phyloP scores from a whole-genome alignment of 2,329 filamentous ascomycete species.

The Trichoderma arundinaceum region DNA sequence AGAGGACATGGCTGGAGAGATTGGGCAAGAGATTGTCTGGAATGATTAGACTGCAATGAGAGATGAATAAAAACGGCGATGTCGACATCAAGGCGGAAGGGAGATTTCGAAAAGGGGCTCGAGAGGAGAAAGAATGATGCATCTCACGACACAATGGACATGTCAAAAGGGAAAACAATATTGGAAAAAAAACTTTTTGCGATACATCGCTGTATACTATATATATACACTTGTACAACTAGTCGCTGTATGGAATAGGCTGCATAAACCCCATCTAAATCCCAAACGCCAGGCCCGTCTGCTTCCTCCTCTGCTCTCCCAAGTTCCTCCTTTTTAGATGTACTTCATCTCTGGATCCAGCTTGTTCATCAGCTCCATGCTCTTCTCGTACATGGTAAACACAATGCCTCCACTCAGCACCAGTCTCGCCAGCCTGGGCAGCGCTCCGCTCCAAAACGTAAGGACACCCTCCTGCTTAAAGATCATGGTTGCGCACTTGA shows the following conservation, averaged over 20 bases:
- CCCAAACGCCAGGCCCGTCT: constrained; percentile 31
- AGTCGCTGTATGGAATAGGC: constrained; percentile 25
- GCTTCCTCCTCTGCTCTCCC: neutral
- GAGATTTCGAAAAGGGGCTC: neutral
- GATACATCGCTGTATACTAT: constrained; percentile 33
- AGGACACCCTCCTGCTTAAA: constrained; percentile 86
- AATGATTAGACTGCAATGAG: constrained; percentile 62
- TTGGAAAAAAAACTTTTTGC: constrained; percentile 44
- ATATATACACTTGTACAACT: constrained; percentile 35
- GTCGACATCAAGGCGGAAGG: neutral
- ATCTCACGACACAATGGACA: constrained; percentile 44
- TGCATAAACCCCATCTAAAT: constrained; percentile 23
- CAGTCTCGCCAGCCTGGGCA: constrained; percentile 82
- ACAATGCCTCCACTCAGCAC: constrained; percentile 95
- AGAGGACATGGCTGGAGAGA: constrained; percentile 58
- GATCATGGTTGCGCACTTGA: constrained; percentile 81
- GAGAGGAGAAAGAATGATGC: neutral
- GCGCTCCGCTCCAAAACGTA: constrained; percentile 92
- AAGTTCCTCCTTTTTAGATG: constrained; percentile 55
- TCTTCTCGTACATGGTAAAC: constrained; percentile 98
- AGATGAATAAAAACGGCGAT: neutral
- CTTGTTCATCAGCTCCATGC: constrained; percentile 82
- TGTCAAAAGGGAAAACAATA: neutral
- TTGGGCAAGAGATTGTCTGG: constrained; percentile 62
- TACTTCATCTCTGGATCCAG: constrained; percentile 85